Evolutionary conservation across 768 basidiomycete genomes (phyloP).

Genomic region (Naganishia vishniacii): DNA sequence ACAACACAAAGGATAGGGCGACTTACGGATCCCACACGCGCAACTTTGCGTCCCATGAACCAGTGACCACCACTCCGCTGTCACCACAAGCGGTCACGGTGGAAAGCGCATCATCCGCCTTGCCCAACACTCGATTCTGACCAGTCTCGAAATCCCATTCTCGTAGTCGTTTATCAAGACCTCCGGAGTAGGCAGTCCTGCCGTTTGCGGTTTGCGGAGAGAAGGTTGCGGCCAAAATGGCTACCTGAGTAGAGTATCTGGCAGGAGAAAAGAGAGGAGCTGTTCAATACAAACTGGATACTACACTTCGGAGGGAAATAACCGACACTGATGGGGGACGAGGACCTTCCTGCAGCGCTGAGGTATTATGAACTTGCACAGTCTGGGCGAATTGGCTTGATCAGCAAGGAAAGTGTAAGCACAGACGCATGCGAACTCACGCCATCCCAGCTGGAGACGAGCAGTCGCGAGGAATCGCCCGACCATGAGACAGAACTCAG

Average conservation of each 20-base stretch:
- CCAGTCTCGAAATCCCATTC: conserved; percentile 79
- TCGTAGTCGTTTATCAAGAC: conserved; percentile 74
- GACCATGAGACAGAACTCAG: conserved; percentile 76
- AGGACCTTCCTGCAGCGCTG: not conserved
- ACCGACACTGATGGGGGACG: conserved; percentile 7
- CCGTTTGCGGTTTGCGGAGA: conserved; percentile 52
- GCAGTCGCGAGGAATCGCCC: conserved; percentile 69
- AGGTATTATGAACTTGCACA: conserved; percentile 23
- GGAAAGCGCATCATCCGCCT: conserved; percentile 65
- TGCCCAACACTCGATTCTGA: conserved; percentile 67
- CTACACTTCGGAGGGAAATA: conserved; percentile 21
- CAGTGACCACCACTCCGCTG: conserved; percentile 70
- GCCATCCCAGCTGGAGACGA: conserved; percentile 89
- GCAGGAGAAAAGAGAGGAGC: conserved; percentile 43
- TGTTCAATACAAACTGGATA: conserved; percentile 37
- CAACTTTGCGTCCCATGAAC: conserved; percentile 86
- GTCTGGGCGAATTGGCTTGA: conserved; percentile 62
- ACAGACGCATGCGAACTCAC: conserved; percentile 48
- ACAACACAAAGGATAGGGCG: not conserved
- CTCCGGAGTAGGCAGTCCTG: conserved; percentile 72
- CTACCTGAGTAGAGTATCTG: conserved; percentile 54
- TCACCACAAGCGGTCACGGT: conserved; percentile 66
- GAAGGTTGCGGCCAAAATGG: conserved; percentile 78
- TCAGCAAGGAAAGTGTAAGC: conserved; percentile 58
- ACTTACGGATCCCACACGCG: conserved; percentile 71